Conservation (phyloP, 306 rosid species). For the Oxytropis ochrocephala region DNA sequence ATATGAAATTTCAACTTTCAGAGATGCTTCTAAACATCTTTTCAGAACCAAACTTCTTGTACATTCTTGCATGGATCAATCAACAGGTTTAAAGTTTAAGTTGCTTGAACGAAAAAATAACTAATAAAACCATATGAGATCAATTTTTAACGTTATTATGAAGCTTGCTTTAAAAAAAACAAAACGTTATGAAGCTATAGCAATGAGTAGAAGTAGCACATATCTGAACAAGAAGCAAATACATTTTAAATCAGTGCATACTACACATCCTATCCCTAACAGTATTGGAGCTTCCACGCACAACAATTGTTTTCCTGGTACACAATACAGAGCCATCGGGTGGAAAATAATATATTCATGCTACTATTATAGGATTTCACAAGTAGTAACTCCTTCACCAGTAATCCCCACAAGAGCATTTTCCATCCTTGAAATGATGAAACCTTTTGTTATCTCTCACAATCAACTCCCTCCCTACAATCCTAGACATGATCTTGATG, state of each 20-base stretch:
- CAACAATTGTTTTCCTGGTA: background rate
- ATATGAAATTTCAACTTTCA: background rate
- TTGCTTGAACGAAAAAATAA: background rate
- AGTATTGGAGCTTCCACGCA: conserved; percentile 11
- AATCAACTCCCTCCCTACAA: conserved; percentile 72
- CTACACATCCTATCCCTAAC: conserved; percentile 22
- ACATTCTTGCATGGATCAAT: background rate
- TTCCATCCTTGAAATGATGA: conserved; percentile 88
- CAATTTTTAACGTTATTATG: background rate
- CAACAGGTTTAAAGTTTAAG: background rate
- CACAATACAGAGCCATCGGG: conserved; percentile 5
- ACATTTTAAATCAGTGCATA: conserved; percentile 28
- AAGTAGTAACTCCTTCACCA: conserved; percentile 43
- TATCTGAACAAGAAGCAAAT: conserved; percentile 18
- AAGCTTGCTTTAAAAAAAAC: no score
- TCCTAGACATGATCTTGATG: conserved; percentile 86
- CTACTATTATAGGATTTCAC: background rate
- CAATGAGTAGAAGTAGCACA: conserved; percentile 12
- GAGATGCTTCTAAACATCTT: background rate
- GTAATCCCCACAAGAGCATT: conserved; percentile 92
- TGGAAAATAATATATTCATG: conserved; percentile 9
- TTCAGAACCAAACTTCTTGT: background rate
- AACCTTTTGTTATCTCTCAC: conserved; percentile 80
- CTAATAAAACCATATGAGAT: background rate
- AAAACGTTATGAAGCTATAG: background rate